These are phyloP conservation scores for Cryphonectria parasitica DNA, from an alignment of 2,329 filamentous ascomycete species.

Conservation along the genomic window DNA sequence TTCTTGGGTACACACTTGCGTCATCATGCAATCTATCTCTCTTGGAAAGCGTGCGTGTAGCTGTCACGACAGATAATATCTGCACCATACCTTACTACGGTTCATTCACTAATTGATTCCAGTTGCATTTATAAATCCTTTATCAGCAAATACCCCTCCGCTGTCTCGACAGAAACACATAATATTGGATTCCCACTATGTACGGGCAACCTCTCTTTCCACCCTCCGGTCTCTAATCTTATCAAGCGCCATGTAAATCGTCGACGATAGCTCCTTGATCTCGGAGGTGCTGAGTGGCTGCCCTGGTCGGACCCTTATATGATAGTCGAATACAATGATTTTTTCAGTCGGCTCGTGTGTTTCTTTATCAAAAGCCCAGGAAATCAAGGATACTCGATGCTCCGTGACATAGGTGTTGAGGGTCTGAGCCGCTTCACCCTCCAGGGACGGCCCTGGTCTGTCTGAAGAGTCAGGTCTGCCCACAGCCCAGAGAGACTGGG, in stretches of 20 bases:
- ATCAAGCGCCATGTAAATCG: not conserved
- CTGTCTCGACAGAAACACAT: not conserved
- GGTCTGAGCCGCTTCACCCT: not conserved
- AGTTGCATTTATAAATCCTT: too few relatives aligned
- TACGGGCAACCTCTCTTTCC: not conserved
- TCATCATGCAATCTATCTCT: too few relatives aligned
- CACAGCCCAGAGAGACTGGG: not conserved
- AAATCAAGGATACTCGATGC: not conserved
- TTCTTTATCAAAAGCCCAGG: not conserved
- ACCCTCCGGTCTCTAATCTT: not conserved
- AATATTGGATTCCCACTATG: not conserved
- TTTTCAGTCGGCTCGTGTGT: not conserved
- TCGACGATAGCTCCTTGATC: not conserved
- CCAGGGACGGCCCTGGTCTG: not conserved
- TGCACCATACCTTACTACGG: too few relatives aligned
- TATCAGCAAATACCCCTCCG: too few relatives aligned
- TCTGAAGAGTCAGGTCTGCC: not conserved
- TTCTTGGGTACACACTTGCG: too few relatives aligned
- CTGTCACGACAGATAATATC: too few relatives aligned
- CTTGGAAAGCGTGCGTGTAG: too few relatives aligned
- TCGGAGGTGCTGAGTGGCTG: not conserved
- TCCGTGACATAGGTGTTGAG: not conserved
- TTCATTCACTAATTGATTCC: too few relatives aligned
- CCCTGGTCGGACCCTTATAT: not conserved
- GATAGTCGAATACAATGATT: not conserved